Evolutionary conservation across 805 yeast genomes (phyloP), one percentile per base, ranked within the genome.

Genomic region (Pichia exigua): DNA sequence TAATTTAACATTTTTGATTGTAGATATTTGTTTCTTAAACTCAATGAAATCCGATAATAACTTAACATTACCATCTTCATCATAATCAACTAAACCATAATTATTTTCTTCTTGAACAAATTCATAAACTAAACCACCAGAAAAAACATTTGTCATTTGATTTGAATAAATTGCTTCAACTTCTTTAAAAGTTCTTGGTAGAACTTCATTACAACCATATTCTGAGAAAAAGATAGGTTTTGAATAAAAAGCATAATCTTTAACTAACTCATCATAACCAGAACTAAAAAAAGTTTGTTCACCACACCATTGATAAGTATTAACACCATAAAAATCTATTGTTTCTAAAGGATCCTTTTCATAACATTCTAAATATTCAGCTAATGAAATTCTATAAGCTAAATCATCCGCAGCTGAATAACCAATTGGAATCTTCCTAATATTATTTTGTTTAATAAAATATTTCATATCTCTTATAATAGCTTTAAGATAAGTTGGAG

Each of bases 351-450:
- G 68, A 17, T 69, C 67, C 2, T 73, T 74, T 21, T 79, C 81
- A 24, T 81, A 77, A 61, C 97, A 91, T 60, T 85, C 92, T 51
- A 92, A 74, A 64, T 87, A 92, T 52, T 81, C 76, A 0, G 97
- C 85, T 46, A 91, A 73, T 0, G 96, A 77, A 10, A 79, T 77
- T 60, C 98, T 74, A 67, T 79, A 91, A 48, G 74, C 68, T 54
- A 91, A 74, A 62, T 91, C 97, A 68, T 92, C 98, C 1, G 97
- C 98, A 0, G 98, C 97, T 0, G 97, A 89, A 65, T 92, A 92
- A 0, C 98, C 98, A 39, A 92, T 87, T 0, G 98, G 98, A 18
- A 92, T 78, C 15, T 62, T 61, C 50, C 99, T 75, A 1, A 81
- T 76, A 4, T 81, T 67, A 60, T 87, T 79, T 27, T 64, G 60